Conservation (phyloP, 106 monocot genomes). For the Narthecium ossifragum region DNA sequence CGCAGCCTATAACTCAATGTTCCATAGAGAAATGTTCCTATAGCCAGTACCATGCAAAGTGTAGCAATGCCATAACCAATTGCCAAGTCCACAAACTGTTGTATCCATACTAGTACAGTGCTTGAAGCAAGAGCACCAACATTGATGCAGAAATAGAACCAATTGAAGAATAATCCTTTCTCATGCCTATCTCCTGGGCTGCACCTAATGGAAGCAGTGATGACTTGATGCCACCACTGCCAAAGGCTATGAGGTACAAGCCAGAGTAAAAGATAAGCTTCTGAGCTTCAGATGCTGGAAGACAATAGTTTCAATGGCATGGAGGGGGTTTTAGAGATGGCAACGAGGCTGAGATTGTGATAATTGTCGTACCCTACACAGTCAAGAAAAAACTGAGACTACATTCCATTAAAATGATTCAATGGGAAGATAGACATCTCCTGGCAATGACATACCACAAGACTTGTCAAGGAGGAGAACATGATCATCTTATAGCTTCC, state of each 20-base stretch:
- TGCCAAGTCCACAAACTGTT: slow-evolving; percentile 12
- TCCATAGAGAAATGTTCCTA: slow-evolving; percentile 8
- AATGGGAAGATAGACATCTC: neutral
- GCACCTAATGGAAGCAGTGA: slow-evolving; percentile 20
- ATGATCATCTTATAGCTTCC: slow-evolving; percentile 34
- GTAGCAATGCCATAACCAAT: slow-evolving; percentile 21
- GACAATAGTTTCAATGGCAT: neutral
- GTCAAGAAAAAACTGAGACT: neutral
- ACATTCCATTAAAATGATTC: neutral
- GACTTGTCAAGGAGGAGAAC: slow-evolving; percentile 25
- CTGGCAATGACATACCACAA: slow-evolving; percentile 13
- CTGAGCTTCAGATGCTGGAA: neutral
- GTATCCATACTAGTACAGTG: slow-evolving; percentile 20
- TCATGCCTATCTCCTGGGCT: slow-evolving; percentile 6
- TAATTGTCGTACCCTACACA: slow-evolving; percentile 11
- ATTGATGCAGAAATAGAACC: slow-evolving; percentile 22
- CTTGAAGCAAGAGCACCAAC: slow-evolving; percentile 11
- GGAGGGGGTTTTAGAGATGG: slow-evolving; percentile 5
- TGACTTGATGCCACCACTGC: slow-evolving; percentile 15
- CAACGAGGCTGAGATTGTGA: slow-evolving; percentile 11
- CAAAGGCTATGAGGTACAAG: slow-evolving; percentile 21
- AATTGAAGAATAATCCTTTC: slow-evolving; percentile 16
- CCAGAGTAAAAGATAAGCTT: slow-evolving; percentile 12
- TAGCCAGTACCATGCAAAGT: slow-evolving; percentile 3
- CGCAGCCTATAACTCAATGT: neutral